Conservation (phyloP, 306 rosid species). For the Heteromeles arbutifolia region DNA sequence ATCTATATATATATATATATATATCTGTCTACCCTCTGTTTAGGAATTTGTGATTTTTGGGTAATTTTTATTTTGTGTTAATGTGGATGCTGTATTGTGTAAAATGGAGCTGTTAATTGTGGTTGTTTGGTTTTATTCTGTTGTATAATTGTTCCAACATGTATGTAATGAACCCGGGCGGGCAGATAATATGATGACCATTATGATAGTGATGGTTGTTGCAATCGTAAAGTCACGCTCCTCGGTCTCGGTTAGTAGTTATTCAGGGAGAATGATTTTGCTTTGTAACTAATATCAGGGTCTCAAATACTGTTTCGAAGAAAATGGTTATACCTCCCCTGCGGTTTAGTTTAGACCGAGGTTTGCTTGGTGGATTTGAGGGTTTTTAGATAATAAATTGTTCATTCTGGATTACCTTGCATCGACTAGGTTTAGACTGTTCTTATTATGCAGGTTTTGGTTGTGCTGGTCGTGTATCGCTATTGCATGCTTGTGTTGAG, state of each 20-base stretch:
- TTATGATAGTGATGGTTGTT: not conserved
- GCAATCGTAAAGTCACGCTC: not conserved
- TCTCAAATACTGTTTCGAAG: not conserved
- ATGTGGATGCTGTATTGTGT: not conserved
- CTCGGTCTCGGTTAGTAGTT: not conserved
- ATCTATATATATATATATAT: not conserved
- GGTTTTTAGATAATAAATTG: not conserved
- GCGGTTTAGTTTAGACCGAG: not conserved
- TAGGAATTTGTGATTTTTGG: not conserved
- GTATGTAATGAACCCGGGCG: not conserved
- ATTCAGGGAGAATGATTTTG: not conserved
- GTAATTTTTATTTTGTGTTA: not conserved
- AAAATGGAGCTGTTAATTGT: not conserved
- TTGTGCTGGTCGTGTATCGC: slow-evolving; percentile 36
- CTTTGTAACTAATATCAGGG: not conserved
- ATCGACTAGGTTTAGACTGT: slow-evolving; percentile 51
- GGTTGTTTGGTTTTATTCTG: not conserved
- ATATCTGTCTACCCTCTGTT: not conserved
- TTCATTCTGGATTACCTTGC: slow-evolving; percentile 16
- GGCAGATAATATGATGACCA: not conserved
- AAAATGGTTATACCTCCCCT: not conserved
- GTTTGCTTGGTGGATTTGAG: not conserved
- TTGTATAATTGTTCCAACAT: not conserved
- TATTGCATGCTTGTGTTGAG: slow-evolving; percentile 17
- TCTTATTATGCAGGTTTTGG: slow-evolving; percentile 58